phyloP scores from a whole-genome alignment of 306 rosid species.

The Rosa persica region DNA sequence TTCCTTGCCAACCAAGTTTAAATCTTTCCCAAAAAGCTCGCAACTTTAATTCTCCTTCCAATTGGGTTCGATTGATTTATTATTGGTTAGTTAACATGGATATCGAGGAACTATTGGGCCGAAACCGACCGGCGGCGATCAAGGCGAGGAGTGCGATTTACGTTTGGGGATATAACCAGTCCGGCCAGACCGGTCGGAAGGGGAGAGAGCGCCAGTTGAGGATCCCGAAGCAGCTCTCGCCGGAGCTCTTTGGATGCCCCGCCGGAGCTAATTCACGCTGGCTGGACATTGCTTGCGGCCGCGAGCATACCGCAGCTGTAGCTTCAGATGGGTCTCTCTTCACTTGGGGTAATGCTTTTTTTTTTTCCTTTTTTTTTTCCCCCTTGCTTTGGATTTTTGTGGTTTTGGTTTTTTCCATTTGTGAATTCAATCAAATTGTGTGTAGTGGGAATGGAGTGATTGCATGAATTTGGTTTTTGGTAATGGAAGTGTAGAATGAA shows the following conservation, averaged over 20 bases:
- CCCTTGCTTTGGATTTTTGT: background rate
- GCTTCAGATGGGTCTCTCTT: constrained; percentile 87
- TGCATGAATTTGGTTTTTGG: too few species aligned
- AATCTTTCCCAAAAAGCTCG: background rate
- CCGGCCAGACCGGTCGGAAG: constrained; percentile 88
- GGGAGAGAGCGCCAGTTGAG: constrained; percentile 69
- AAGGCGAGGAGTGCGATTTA: constrained; percentile 84
- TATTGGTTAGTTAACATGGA: constrained; percentile 39
- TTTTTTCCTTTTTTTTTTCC: background rate
- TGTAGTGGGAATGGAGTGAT: too few species aligned
- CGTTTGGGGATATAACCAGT: constrained; percentile 95
- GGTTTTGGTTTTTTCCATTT: too few species aligned
- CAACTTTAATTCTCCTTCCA: background rate
- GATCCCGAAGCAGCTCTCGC: constrained; percentile 78
- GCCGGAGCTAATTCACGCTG: constrained; percentile 69
- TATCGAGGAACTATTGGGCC: constrained; percentile 56
- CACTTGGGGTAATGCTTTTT: constrained; percentile 70
- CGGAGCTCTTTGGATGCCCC: constrained; percentile 77
- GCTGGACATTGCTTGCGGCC: constrained; percentile 93
- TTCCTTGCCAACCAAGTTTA: background rate
- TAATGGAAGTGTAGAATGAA: too few species aligned
- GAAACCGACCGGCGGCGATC: constrained; percentile 32
- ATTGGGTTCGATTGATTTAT: background rate
- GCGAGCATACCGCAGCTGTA: constrained; percentile 89
- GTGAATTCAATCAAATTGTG: too few species aligned